Base-by-base conservation (phyloP, 1,284 basidiomycete species). In the Pyrrhoderma noxium region DNA sequence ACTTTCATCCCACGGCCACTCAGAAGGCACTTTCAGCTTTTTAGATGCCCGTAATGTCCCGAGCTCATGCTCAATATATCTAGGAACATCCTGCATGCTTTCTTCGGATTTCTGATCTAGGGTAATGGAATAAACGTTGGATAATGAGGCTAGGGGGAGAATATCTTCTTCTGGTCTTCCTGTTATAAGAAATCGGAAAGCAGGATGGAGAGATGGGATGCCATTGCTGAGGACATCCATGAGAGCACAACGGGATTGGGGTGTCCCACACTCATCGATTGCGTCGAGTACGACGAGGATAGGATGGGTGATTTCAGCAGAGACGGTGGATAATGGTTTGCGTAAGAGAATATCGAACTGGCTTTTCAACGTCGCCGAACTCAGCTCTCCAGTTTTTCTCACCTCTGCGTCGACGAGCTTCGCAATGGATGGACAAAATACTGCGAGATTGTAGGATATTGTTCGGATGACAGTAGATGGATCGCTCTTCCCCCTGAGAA, bases 281-380 rank as follows among this genome's bases (percentile, higher is more conserved):
- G 53, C 53, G 46, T 54, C 53, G n/a, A 54, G 49, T 14, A 54
- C 42, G 23, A 49, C 34, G 4, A 54, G 40, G 1, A 47, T 13
- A 16, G 53, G 42, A 40, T 16, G n/a, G 21, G 5, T 4, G 5
- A 40, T 31, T 5, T 31, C 27, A 5, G 5, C 11, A 31, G 11
- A 5, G 27, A 11, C 5, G 27, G 27, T 5, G 11, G 40, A 40
- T 11, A 41, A 8, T 8, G 47, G 45, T 5, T 31, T 11, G 5
- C 27, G 5, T 5, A 31, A 11, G 27, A 31, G 27, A 31, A 31
- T 31, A 31, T 31, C 11, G 27, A 31, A 31, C 11, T 5, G 27
- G 11, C 7, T 31, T 31, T 31, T 11, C 5, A 5, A 11, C 27
- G 27, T 31, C 11, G 27, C 27, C 11, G 27, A 31, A 11, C 27